Percentiles rank a stretch among this genome's conserved stretches.
phyloP scores from a whole-genome alignment of 1,284 basidiomycete species.

The Cryptococcus neoformans region DNA sequence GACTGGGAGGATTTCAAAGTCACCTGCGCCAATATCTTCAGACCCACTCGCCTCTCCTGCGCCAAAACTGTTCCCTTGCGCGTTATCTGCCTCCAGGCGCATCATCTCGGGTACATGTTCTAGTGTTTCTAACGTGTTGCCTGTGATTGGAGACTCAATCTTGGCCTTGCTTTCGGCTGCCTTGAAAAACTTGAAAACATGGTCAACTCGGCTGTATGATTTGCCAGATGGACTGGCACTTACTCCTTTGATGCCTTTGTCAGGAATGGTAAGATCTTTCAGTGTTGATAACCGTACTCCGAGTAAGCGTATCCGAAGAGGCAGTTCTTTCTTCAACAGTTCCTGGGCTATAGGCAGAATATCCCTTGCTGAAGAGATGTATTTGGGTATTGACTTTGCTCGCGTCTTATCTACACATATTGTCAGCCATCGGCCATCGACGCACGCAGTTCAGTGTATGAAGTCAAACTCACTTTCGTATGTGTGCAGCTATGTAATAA shows the following conservation, averaged over 20 bases:
- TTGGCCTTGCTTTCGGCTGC: constrained; percentile 8
- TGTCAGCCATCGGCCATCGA: constrained; percentile 4
- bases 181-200: too few species aligned
- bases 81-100: constrained; percentile 7
- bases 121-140: background rate
- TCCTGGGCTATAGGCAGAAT: constrained; percentile 77
- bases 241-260: constrained; percentile 41
- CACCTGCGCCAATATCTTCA: background rate
- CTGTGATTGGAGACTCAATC: background rate
- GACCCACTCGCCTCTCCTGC: background rate
- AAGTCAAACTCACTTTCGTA: constrained; percentile 36
- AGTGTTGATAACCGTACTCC: constrained; percentile 79
- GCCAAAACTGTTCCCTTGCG: background rate
- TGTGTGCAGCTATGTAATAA: constrained; percentile 37
- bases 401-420: constrained; percentile 65
- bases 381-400: constrained; percentile 70
- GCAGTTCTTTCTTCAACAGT: constrained; percentile 72
- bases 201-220: too few species aligned
- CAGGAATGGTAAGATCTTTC: constrained; percentile 60
- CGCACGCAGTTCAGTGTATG: background rate
- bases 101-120: constrained; percentile 9
- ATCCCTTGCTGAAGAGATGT: constrained; percentile 72
- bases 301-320: constrained; percentile 71
- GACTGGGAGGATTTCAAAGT: background rate
- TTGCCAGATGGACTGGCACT: background rate